phyloP scores from a whole-genome alignment of 2,329 filamentous ascomycete genomes.

The Cadophora sp. region DNA sequence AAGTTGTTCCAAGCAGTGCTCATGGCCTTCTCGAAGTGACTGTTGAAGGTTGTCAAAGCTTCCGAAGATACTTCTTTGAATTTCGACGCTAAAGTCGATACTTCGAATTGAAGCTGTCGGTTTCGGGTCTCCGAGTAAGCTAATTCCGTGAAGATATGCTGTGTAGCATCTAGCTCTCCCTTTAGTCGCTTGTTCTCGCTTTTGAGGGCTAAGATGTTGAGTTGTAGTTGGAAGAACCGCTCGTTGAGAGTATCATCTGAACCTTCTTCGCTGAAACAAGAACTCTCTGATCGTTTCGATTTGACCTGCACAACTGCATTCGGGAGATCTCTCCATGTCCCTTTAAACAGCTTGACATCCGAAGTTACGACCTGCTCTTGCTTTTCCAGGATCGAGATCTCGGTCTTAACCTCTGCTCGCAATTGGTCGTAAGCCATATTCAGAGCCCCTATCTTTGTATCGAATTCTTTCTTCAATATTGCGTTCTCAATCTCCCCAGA shows the following conservation, averaged over 20 bases:
- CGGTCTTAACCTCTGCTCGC: not conserved
- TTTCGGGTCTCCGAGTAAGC: not conserved
- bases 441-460: not conserved
- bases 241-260: not conserved
- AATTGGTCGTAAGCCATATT: not conserved
- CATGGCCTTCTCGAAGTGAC: not conserved
- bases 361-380: not conserved
- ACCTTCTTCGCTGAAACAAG: not conserved
- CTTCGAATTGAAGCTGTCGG: not conserved
- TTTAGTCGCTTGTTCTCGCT: not conserved
- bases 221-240: not conserved
- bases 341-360: not conserved
- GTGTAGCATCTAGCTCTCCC: not conserved
- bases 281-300: not conserved
- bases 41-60: not conserved
- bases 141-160: not conserved
- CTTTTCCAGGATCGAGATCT: not conserved
- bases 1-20: constrained; percentile 3
- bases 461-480: not conserved
- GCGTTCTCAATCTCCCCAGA: not conserved
- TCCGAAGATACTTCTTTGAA: not conserved
- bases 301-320: not conserved
- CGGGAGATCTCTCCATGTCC: not conserved
- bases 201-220: not conserved
- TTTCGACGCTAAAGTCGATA: not conserved